Evolutionary conservation across 352 stramenopile genomes (phyloP).

Genomic region (Phytophthora vignae): DNA sequence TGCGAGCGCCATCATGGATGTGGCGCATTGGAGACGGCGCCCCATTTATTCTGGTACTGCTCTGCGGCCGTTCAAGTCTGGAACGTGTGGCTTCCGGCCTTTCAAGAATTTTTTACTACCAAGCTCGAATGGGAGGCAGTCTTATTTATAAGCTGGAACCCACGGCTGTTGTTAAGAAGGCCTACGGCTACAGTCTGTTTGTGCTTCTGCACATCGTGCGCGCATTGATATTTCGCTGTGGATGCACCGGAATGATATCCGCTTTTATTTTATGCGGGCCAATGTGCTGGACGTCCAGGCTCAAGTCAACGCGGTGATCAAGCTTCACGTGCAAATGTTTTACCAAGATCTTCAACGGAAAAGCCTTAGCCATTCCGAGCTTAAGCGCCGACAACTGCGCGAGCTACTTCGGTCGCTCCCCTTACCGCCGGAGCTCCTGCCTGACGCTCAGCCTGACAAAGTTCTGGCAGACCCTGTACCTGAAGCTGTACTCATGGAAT

Average conservation of each 20-base stretch:
- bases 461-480: no score
- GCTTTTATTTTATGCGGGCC: background rate
- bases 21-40: background rate
- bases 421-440: background rate
- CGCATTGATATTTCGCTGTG: background rate
- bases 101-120: background rate
- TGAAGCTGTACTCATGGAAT: no score
- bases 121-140: background rate
- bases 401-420: background rate
- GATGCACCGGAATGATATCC: constrained; percentile 16
- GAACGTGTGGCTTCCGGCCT: background rate
- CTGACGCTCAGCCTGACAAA: no score
- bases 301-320: background rate
- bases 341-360: constrained; percentile 7
- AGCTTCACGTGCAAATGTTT: background rate
- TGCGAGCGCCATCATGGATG: background rate
- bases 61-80: background rate
- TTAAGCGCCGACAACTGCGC: background rate
- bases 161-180: background rate
- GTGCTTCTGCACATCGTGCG: background rate
- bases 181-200: constrained; percentile 8
- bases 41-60: constrained; percentile 13
- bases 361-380: background rate
- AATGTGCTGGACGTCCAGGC: background rate
- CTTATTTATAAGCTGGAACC: constrained; percentile 1